These are phyloP conservation scores for Parastagonospora nodorum DNA, from an alignment of 2,329 filamentous ascomycete species.

Conservation along the genomic window DNA sequence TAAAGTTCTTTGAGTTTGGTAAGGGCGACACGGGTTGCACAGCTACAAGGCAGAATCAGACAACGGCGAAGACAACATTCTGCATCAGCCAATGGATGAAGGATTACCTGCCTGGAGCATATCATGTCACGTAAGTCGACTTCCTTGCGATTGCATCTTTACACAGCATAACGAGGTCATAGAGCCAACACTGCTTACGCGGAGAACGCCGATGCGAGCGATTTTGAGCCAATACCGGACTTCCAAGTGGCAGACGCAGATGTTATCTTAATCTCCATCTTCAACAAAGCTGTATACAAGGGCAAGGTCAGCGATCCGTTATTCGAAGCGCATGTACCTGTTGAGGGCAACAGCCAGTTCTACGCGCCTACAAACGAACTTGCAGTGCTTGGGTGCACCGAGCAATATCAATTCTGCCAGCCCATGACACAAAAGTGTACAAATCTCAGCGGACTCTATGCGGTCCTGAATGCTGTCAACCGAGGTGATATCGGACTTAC, in stretches of 20 bases:
- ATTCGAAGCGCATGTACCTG: constrained; percentile 15
- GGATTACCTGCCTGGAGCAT: constrained; percentile 13
- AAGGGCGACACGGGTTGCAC: constrained; percentile 7
- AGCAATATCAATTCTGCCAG: constrained; percentile 31
- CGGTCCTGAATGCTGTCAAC: constrained; percentile 7
- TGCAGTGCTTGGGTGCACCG: constrained; percentile 21
- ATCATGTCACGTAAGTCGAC: constrained; percentile 17
- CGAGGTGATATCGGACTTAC: constrained; percentile 11
- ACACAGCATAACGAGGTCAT: background rate
- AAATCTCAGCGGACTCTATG: constrained; percentile 20
- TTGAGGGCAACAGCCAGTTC: constrained; percentile 5
- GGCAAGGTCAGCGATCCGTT: constrained; percentile 14
- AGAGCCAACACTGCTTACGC: constrained; percentile 14
- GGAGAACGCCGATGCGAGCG: constrained; percentile 15
- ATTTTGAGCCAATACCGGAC: constrained; percentile 22
- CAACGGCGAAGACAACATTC: constrained; percentile 15
- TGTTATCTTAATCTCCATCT: constrained; percentile 21
- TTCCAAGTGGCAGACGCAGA: constrained; percentile 20
- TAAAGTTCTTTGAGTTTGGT: constrained; percentile 23
- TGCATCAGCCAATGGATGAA: constrained; percentile 21
- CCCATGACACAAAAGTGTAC: constrained; percentile 13
- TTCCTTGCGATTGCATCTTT: background rate
- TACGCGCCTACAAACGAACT: constrained; percentile 15
- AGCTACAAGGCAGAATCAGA: constrained; percentile 3
- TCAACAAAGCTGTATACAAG: constrained; percentile 19